Evolutionary conservation across 192 early-diverging fungal species (phyloP).

Genomic region (Bifiguratus adelaidae): DNA sequence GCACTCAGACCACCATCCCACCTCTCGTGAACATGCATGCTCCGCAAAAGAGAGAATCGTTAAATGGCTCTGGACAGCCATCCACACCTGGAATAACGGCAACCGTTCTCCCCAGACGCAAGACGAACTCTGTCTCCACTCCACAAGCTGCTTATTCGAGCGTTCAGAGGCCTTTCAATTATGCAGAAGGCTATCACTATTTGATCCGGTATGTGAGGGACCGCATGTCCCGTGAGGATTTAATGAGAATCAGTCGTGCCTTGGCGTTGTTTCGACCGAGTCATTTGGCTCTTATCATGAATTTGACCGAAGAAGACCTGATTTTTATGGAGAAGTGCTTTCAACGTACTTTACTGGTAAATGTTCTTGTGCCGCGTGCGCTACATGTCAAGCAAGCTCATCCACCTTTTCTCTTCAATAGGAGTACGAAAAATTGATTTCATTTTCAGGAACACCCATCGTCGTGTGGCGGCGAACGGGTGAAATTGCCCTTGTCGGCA

Average conservation of each 20-base stretch:
- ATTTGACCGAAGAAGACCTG: conserved; percentile 87
- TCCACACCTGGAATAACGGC: too few relatives aligned
- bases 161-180: conserved; percentile 78
- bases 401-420: conserved; percentile 5
- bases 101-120: too few relatives aligned
- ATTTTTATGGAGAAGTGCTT: conserved; percentile 96
- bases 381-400: neutral
- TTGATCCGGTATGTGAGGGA: conserved; percentile 72
- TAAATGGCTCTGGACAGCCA: too few relatives aligned
- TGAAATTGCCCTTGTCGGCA: conserved; percentile 91
- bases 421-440: conserved; percentile 96
- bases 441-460: conserved; percentile 89
- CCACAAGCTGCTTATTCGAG: conserved; percentile 66
- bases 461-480: conserved; percentile 96
- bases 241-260: conserved; percentile 82
- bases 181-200: conserved; percentile 90
- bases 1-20: too few relatives aligned
- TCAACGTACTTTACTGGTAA: conserved; percentile 78
- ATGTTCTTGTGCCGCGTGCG: conserved; percentile 6
- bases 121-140: too few relatives aligned
- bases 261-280: conserved; percentile 87
- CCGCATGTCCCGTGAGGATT: conserved; percentile 80
- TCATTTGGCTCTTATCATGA: conserved; percentile 89
- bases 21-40: too few relatives aligned
- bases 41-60: too few relatives aligned